A percentile compares a stretch with the other conserved stretches of the same genome.
These are phyloP conservation scores for Chlamydomonas incerta DNA, from an alignment of 139 green algal genomes.

Conservation along the genomic window DNA sequence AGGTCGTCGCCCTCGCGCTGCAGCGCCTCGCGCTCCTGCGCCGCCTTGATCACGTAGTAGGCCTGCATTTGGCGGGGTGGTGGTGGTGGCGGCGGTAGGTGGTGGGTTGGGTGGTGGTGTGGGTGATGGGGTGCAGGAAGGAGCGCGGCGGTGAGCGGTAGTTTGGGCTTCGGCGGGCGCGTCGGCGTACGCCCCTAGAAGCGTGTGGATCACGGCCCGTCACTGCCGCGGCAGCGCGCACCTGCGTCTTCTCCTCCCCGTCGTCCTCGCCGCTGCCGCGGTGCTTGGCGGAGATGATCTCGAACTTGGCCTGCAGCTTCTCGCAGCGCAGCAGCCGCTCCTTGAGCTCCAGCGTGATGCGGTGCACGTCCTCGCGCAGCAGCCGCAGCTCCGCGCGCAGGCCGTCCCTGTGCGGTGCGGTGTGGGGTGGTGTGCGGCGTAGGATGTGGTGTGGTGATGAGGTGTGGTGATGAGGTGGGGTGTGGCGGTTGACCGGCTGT, in stretches of 20 bases:
- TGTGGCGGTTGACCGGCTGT: too few relatives aligned
- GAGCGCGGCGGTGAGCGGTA: too few relatives aligned
- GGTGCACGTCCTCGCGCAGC: slow-evolving; percentile 85
- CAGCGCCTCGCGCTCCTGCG: slow-evolving; percentile 87
- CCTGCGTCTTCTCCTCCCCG: slow-evolving; percentile 61
- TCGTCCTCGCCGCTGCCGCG: slow-evolving; percentile 45
- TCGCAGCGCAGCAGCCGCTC: slow-evolving; percentile 67
- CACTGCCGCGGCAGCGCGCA: background rate
- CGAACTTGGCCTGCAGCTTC: slow-evolving; percentile 84
- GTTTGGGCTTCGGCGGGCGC: too few relatives aligned
- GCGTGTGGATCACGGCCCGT: too few relatives aligned
- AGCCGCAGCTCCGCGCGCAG: slow-evolving; percentile 83
- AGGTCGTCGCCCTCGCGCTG: slow-evolving; percentile 73
- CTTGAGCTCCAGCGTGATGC: slow-evolving; percentile 82
- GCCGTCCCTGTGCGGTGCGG: slow-evolving; percentile 52
- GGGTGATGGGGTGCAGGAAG: too few relatives aligned
- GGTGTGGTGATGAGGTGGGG: too few relatives aligned
- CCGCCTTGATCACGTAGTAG: slow-evolving; percentile 94
- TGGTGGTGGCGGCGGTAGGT: background rate
- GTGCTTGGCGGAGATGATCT: slow-evolving; percentile 67
- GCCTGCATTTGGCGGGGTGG: slow-evolving; percentile 71
- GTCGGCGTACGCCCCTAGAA: too few relatives aligned
- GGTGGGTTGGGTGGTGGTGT: background rate
- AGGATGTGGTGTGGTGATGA: too few relatives aligned
- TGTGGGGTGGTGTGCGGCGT: background rate